Percentiles rank a stretch among this genome's conserved stretches.
Conservation (phyloP, 2,329 filamentous ascomycete genomes). For the Sporothrix schenckii region DNA sequence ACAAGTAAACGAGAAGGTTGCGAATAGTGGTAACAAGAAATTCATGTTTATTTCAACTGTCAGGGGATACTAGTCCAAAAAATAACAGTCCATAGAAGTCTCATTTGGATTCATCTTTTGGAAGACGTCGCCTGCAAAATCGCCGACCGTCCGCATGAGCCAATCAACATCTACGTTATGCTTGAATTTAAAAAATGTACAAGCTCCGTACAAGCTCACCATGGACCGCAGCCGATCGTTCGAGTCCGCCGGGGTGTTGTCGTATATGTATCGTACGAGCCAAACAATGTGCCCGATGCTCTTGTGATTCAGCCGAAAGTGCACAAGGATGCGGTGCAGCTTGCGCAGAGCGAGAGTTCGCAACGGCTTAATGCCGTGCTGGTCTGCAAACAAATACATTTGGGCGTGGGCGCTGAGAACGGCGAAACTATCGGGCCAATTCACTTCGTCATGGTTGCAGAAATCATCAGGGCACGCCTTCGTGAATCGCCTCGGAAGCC, state of each 20-base stretch:
- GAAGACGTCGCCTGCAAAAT: neutral
- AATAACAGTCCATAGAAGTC: no score
- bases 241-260: neutral
- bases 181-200: neutral
- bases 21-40: no score
- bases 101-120: neutral
- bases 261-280: neutral
- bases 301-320: neutral
- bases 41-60: no score
- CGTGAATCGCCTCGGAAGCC: neutral
- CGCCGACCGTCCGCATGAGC: conserved; percentile 4
- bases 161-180: neutral
- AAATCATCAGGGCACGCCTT: neutral
- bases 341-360: neutral
- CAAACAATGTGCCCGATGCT: neutral
- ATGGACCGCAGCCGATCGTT: neutral
- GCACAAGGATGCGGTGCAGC: neutral
- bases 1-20: no score
- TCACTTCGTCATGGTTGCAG: neutral
- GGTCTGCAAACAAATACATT: neutral
- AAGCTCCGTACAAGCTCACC: neutral
- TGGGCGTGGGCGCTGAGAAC: neutral
- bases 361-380: neutral
- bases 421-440: neutral
- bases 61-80: no score